phyloP scores from a whole-genome alignment of 495 filamentous ascomycete genomes.

The Copromyces sp. region DNA sequence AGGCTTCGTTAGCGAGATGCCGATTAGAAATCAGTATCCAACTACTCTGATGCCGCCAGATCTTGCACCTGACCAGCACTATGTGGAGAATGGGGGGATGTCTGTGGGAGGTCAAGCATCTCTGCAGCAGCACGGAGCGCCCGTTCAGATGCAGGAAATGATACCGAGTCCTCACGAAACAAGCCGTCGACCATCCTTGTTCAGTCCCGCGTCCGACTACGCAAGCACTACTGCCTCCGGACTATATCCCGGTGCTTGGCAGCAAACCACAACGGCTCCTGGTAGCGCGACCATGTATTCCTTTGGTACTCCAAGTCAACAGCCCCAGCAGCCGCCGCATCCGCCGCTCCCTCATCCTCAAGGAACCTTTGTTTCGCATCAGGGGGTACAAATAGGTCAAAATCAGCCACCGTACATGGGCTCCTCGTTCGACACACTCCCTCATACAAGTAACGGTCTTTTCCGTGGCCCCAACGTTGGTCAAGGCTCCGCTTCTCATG shows the following conservation, averaged over 20 bases:
- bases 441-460: slow-evolving; percentile 13
- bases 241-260: slow-evolving; percentile 21
- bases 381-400: slow-evolving; percentile 16
- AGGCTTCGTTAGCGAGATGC: slow-evolving; percentile 22
- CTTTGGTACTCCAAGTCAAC: slow-evolving; percentile 15
- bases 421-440: slow-evolving; percentile 17
- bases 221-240: slow-evolving; percentile 18
- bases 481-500: slow-evolving; percentile 4
- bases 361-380: slow-evolving; percentile 18
- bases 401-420: slow-evolving; percentile 13
- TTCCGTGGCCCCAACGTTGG: slow-evolving; percentile 11
- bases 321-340: slow-evolving; percentile 4
- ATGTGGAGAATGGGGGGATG: slow-evolving; percentile 20
- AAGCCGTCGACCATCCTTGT: slow-evolving; percentile 25
- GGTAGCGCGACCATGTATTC: slow-evolving; percentile 21
- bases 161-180: slow-evolving; percentile 27
- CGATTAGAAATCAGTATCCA: slow-evolving; percentile 18
- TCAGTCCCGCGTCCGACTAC: slow-evolving; percentile 25
- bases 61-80: slow-evolving; percentile 23
- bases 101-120: slow-evolving; percentile 12
- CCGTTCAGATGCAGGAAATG: slow-evolving; percentile 25
- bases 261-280: slow-evolving; percentile 19
- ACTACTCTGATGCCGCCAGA: slow-evolving; percentile 19
- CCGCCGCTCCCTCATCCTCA: slow-evolving; percentile 3
- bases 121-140: slow-evolving; percentile 10